These are phyloP conservation scores for Limnanthes douglasii DNA, from an alignment of 345 rosid genomes.

Conservation along the genomic window DNA sequence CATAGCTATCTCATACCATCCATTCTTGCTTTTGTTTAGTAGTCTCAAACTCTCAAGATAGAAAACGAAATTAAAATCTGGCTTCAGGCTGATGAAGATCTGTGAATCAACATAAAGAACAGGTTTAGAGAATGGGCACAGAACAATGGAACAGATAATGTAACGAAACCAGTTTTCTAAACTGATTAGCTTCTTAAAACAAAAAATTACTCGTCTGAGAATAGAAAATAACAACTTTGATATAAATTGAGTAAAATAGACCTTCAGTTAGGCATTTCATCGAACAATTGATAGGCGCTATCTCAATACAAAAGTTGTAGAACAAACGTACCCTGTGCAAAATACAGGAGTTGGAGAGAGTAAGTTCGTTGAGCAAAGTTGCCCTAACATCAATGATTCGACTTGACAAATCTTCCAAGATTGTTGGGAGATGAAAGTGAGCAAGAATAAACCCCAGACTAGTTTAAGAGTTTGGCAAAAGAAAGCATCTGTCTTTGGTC, in stretches of 20 bases:
- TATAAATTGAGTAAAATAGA: background rate
- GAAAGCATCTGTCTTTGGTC: too few relatives aligned
- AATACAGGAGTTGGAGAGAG: background rate
- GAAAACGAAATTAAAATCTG: background rate
- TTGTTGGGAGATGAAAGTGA: too few relatives aligned
- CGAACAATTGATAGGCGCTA: slow-evolving; percentile 11
- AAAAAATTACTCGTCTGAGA: too few relatives aligned
- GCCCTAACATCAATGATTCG: background rate
- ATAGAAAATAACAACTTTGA: too few relatives aligned
- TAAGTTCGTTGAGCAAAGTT: background rate
- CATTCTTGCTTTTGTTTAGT: slow-evolving; percentile 9
- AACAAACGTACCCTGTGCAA: background rate
- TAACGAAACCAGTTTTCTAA: too few relatives aligned
- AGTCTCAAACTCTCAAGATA: slow-evolving; percentile 1
- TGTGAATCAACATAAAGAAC: slow-evolving; percentile 2
- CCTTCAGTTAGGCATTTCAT: slow-evolving; percentile 9
- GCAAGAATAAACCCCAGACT: too few relatives aligned
- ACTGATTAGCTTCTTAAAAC: too few relatives aligned
- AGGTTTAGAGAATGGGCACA: background rate
- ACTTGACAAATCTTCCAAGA: too few relatives aligned
- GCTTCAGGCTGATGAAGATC: background rate
- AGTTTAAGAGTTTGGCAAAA: too few relatives aligned
- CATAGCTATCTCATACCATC: slow-evolving; percentile 13
- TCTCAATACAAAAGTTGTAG: background rate
- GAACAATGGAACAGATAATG: background rate